Evolutionary conservation across 441 rosid genomes (phyloP).

Genomic region (Erodium chrysanthum): DNA sequence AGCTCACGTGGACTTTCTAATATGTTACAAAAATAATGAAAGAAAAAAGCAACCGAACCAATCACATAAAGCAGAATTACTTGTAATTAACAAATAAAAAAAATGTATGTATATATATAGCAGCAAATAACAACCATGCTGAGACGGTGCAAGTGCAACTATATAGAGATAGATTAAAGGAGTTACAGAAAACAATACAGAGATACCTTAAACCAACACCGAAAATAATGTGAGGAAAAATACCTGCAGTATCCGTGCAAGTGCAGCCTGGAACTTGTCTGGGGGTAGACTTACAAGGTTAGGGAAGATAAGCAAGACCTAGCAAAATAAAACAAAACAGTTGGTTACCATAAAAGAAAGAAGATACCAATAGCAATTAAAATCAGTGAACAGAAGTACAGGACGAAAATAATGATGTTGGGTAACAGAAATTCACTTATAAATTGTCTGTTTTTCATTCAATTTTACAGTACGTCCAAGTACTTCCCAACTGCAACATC

Average conservation of each 20-base stretch:
- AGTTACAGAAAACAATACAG: not conserved
- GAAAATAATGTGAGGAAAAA: slow-evolving; percentile 14
- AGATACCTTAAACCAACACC: not conserved
- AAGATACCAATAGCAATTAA: not conserved
- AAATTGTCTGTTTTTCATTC: not conserved
- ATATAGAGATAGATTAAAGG: not conserved
- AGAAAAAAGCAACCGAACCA: not conserved
- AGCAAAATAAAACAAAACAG: slow-evolving; percentile 18
- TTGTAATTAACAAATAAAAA: not conserved
- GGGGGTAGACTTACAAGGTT: slow-evolving; percentile 70
- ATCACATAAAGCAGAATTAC: not conserved
- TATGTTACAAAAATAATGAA: not conserved
- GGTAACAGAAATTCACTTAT: not conserved
- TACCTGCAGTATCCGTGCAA: slow-evolving; percentile 74
- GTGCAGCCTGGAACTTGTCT: slow-evolving; percentile 79
- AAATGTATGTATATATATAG: not conserved
- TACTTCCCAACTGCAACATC: not conserved
- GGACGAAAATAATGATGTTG: not conserved
- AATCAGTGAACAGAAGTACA: not conserved
- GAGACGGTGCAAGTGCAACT: not conserved
- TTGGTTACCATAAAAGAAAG: not conserved
- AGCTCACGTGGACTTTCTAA: too few relatives aligned
- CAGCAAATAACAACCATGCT: not conserved
- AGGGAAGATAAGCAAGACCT: slow-evolving; percentile 67
- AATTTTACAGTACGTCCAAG: not conserved